phyloP scores from a whole-genome alignment of 768 basidiomycete species.

The Pleurotus ostreatus region DNA sequence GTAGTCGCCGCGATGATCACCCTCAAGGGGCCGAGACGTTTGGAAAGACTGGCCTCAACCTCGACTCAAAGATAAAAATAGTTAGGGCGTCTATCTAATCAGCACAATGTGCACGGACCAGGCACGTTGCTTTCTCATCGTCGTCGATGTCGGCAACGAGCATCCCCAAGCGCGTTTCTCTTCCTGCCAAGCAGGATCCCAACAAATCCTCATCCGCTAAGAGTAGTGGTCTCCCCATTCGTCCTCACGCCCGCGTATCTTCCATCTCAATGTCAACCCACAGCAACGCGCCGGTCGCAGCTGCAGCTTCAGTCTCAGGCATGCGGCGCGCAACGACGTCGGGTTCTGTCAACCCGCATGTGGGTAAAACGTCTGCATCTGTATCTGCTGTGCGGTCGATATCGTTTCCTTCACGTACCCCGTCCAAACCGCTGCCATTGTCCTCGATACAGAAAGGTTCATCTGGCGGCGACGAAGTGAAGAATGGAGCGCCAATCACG shows the following conservation, averaged over 20 bases:
- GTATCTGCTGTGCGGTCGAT: constrained; percentile 1
- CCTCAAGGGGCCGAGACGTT: too few relatives aligned
- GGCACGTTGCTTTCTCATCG: neutral
- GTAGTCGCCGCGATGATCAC: too few relatives aligned
- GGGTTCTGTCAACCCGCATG: neutral
- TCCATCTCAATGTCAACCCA: constrained; percentile 8
- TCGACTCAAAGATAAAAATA: too few relatives aligned
- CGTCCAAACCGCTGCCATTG: neutral
- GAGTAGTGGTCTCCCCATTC: neutral
- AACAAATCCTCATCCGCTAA: neutral
- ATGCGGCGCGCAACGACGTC: neutral
- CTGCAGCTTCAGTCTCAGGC: constrained; percentile 2
- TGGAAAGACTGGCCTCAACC: too few relatives aligned
- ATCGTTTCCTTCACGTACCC: constrained; percentile 2
- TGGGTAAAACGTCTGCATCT: neutral
- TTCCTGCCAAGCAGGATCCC: too few relatives aligned
- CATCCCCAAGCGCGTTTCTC: constrained; percentile 1
- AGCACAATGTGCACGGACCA: neutral
- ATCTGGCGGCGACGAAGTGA: neutral
- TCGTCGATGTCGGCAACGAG: constrained; percentile 4
- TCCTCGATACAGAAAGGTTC: neutral
- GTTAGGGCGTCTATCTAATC: constrained; percentile 1
- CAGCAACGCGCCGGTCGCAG: constrained; percentile 9
- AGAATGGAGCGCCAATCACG: neutral
- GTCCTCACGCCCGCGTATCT: constrained; percentile 10